These are phyloP conservation scores for Fusarium liriodendri DNA, from an alignment of 2,329 filamentous ascomycete genomes.

Conservation along the genomic window DNA sequence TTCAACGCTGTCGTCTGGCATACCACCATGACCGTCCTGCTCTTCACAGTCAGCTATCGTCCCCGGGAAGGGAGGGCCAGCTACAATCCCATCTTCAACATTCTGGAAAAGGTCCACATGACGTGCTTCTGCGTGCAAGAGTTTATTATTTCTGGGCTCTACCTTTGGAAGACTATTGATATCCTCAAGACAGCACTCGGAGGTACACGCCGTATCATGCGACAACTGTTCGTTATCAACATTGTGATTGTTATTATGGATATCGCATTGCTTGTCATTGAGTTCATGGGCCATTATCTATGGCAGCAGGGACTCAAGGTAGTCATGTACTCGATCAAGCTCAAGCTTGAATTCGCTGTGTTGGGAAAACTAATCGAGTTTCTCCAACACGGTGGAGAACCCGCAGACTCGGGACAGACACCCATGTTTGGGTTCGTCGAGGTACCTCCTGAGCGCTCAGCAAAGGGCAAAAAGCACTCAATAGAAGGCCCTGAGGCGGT, in stretches of 20 bases:
- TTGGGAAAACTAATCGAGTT: constrained; percentile 50
- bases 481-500: not conserved
- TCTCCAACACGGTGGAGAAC: constrained; percentile 43
- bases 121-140: constrained; percentile 28
- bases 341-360: constrained; percentile 52
- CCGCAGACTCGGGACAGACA: not conserved
- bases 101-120: constrained; percentile 25
- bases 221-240: constrained; percentile 50
- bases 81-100: constrained; percentile 3
- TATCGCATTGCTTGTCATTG: constrained; percentile 48
- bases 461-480: not conserved
- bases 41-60: constrained; percentile 16
- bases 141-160: constrained; percentile 31
- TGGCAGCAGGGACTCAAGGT: constrained; percentile 50
- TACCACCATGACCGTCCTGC: constrained; percentile 21
- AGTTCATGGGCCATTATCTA: constrained; percentile 46
- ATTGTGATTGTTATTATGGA: constrained; percentile 57
- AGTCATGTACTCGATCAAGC: constrained; percentile 51
- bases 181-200: constrained; percentile 19
- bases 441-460: constrained; percentile 23
- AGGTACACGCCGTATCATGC: constrained; percentile 26
- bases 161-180: constrained; percentile 26
- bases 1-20: constrained; percentile 29
- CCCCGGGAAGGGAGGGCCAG: constrained; percentile 2
- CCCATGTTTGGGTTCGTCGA: constrained; percentile 33